Base-by-base conservation (phyloP, 768 basidiomycete genomes). In the Lentinula raphanica region DNA sequence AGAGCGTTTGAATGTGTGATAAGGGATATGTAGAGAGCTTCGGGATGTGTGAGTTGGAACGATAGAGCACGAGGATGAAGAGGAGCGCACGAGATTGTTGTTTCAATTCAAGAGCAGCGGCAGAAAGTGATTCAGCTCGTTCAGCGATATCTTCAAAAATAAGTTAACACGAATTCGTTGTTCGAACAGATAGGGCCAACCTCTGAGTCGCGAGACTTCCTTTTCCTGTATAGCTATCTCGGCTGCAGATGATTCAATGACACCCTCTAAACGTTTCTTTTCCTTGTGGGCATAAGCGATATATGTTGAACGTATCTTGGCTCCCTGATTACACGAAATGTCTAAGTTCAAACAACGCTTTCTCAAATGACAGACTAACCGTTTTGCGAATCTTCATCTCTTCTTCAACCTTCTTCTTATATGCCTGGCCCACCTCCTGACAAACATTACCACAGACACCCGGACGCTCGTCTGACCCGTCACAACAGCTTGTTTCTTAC, bases 241-340 rank as follows among this genome's bases (percentile, higher is more conserved):
- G 42, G 73, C 71, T 29, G 72, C 70, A 32, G 85, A 66, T 27
- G 78, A 71, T n/a, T 71, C 70, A 23, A 92, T 68, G 39, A 85
- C 79, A 7, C 71, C 77, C 66, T 95, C 88, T 23, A 98, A 70
- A 9, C 92, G 86, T 60, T 79, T 85, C 80, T 90, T 90, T 79
- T 98, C 97, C 72, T 90, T 92, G 60, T 86, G 81, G 1, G 95
- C 96, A 64, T 86, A 92, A 5, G 84, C 76, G 63, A 97, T 88
- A 66, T 98, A 99, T 0, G 88, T 84, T 12, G 87, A 80, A 46
- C 96, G 88, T 62, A 98, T 91, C 77, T 98, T 97, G 11, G 92
- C 79, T 32, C 95, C 96, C 91, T 96, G 62, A 23, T 19, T n/a
- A n/a, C 23, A n/a, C 27, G 7, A 5, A 5, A 1, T 1, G 23